phyloP scores from a whole-genome alignment of 306 rosid species.

The Cucumis hystrix region DNA sequence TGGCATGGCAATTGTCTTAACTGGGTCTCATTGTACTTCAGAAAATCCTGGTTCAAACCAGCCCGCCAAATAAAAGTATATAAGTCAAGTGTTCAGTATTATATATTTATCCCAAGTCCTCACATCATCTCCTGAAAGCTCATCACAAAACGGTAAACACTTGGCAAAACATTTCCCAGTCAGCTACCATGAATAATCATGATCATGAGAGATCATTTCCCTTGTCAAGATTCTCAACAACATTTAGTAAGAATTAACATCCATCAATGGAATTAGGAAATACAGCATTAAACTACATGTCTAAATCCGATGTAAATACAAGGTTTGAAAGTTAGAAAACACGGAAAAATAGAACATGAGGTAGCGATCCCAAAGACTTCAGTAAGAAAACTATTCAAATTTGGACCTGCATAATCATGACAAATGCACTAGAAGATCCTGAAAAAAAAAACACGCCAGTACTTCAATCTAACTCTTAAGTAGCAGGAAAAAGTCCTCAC shows the following conservation, averaged over 20 bases:
- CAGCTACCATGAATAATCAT: neutral
- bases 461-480: neutral
- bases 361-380: neutral
- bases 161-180: neutral
- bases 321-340: neutral
- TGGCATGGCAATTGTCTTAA: conserved; percentile 51
- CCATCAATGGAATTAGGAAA: neutral
- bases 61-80: conserved; percentile 8
- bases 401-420: neutral
- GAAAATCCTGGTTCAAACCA: conserved; percentile 60
- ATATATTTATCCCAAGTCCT: neutral
- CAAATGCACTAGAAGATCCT: neutral
- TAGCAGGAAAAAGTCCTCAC: conserved; percentile 24
- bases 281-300: neutral
- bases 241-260: neutral
- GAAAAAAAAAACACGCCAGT: neutral
- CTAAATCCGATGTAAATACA: neutral
- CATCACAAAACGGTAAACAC: neutral
- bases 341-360: neutral
- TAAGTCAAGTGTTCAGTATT: neutral
- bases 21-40: conserved; percentile 62
- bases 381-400: neutral
- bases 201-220: neutral
- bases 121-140: neutral
- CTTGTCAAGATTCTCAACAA: neutral